Conservation (phyloP, 192 early-diverging fungal species). For the Coemansia sp. region DNA sequence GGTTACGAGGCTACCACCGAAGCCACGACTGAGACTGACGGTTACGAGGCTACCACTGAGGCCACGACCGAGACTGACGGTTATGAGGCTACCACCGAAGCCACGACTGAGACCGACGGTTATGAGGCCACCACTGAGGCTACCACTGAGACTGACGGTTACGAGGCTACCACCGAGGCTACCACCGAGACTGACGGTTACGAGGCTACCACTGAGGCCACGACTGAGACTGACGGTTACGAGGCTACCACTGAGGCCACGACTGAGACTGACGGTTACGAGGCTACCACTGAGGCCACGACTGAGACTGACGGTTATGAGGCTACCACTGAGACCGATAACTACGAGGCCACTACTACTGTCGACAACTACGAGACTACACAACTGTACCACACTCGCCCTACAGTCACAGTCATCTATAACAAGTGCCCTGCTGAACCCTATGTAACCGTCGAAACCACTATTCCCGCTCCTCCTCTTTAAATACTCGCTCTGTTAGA, state of each 20-base stretch:
- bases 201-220: background rate
- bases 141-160: background rate
- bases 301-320: background rate
- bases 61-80: background rate
- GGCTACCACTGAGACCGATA: background rate
- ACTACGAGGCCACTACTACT: background rate
- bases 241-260: background rate
- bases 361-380: background rate
- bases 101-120: background rate
- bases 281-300: background rate
- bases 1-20: background rate
- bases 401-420: conserved; percentile 9
- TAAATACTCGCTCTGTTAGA: background rate
- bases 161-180: background rate
- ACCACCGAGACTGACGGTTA: background rate
- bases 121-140: background rate
- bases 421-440: conserved; percentile 12
- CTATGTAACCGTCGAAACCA: background rate
- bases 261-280: background rate
- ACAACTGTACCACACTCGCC: background rate
- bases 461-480: conserved; percentile 4
- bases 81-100: background rate
- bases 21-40: background rate
- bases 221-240: background rate
- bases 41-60: background rate